phyloP scores from a whole-genome alignment of 352 stramenopile species.

The Globisporangium orthogonon region DNA sequence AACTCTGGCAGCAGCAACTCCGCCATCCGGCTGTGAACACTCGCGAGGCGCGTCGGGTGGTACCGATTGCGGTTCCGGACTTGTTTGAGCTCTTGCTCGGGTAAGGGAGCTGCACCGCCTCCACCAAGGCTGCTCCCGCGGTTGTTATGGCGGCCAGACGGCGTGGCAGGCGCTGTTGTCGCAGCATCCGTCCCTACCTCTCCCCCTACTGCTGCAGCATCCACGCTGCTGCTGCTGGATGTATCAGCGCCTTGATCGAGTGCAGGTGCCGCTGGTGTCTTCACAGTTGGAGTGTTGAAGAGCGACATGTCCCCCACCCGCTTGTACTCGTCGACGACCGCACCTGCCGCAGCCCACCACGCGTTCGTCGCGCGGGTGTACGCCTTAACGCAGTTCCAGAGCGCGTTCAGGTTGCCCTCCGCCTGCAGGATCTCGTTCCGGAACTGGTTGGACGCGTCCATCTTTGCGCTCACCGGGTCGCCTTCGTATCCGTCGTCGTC shows the following conservation, averaged over 20 bases:
- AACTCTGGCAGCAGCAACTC: slow-evolving; percentile 32
- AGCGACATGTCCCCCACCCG: slow-evolving; percentile 49
- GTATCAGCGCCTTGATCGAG: no score
- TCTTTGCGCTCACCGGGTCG: neutral
- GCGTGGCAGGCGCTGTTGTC: neutral
- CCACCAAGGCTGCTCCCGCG: neutral
- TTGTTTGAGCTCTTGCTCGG: neutral
- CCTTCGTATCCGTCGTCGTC: slow-evolving; percentile 2
- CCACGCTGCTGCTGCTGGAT: neutral
- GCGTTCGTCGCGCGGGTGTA: slow-evolving; percentile 56
- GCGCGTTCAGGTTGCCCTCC: slow-evolving; percentile 59
- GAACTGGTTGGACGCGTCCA: slow-evolving; percentile 38
- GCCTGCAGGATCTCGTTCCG: slow-evolving; percentile 71
- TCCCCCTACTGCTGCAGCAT: no score
- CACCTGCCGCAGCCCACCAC: slow-evolving; percentile 45
- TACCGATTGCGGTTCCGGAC: neutral
- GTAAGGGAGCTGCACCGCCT: no score
- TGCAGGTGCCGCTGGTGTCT: neutral
- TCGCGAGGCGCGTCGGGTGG: slow-evolving; percentile 21
- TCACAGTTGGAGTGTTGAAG: slow-evolving; percentile 18
- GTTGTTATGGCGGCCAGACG: neutral
- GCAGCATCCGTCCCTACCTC: neutral
- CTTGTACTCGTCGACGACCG: slow-evolving; percentile 62
- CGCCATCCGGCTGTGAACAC: slow-evolving; percentile 24
- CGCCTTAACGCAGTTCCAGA: slow-evolving; percentile 68